Evolutionary conservation across 2,329 filamentous ascomycete genomes (phyloP).

Genomic region (Neocatenulostroma microsporum): DNA sequence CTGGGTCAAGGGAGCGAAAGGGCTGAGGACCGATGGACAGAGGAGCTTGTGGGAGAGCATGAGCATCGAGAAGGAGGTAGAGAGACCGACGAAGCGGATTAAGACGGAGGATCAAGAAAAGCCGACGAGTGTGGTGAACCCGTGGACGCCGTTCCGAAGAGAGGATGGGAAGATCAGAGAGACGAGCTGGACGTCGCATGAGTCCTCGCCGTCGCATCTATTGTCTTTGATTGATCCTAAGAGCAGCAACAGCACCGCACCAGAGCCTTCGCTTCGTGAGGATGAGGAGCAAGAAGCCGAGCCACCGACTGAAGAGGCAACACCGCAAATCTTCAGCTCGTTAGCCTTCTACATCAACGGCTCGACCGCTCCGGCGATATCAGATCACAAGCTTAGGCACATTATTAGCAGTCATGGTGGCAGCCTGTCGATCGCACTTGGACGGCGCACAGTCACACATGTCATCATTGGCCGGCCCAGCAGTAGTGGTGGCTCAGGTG

Average conservation of each 20-base stretch:
- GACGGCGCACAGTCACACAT: constrained; percentile 70
- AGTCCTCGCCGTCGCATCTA: constrained; percentile 23
- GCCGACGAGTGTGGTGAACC: constrained; percentile 22
- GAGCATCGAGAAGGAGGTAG: constrained; percentile 14
- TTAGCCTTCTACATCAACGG: constrained; percentile 81
- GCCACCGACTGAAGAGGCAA: neutral
- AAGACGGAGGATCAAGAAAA: constrained; percentile 17
- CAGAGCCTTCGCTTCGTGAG: too few species aligned
- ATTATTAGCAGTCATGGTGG: constrained; percentile 69
- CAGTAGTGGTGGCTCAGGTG: constrained; percentile 51
- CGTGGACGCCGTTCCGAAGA: constrained; percentile 25
- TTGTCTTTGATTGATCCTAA: constrained; percentile 19
- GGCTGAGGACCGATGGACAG: constrained; percentile 42
- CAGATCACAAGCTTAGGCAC: constrained; percentile 78
- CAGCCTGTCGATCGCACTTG: constrained; percentile 60
- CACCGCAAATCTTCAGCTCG: constrained; percentile 45
- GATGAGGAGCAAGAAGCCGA: too few species aligned
- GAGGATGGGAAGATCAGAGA: constrained; percentile 24
- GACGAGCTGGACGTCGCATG: constrained; percentile 27
- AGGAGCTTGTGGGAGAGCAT: constrained; percentile 32
- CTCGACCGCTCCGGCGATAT: constrained; percentile 70
- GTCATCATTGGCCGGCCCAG: constrained; percentile 66
- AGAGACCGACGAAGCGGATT: constrained; percentile 10
- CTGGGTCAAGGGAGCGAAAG: constrained; percentile 42
- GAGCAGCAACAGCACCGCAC: neutral